These are phyloP conservation scores for Fagus sylvatica DNA, from an alignment of 306 rosid species.

Conservation along the genomic window DNA sequence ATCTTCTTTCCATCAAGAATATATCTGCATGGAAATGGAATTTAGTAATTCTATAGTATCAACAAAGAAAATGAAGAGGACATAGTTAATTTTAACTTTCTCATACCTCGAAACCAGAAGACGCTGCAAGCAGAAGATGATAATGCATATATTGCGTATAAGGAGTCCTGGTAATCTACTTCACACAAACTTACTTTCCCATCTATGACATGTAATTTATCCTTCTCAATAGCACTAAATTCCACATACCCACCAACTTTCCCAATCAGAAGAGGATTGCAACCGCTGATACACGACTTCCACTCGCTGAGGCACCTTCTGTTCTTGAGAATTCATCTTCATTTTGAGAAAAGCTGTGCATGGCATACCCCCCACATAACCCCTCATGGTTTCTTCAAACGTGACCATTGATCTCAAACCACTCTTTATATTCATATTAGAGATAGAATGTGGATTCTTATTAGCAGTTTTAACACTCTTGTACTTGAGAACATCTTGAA, in stretches of 20 bases:
- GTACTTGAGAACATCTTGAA: slow-evolving; percentile 27
- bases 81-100: slow-evolving; percentile 1
- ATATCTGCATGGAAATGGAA: slow-evolving; percentile 30
- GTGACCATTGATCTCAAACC: slow-evolving; percentile 13
- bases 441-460: slow-evolving; percentile 1
- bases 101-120: slow-evolving; percentile 34
- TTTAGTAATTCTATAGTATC: neutral
- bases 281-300: slow-evolving; percentile 18
- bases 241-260: slow-evolving; percentile 38
- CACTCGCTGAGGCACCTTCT: neutral
- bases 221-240: slow-evolving; percentile 34
- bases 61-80: slow-evolving; percentile 1
- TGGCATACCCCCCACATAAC: slow-evolving; percentile 38
- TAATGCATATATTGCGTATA: slow-evolving; percentile 41
- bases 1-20: slow-evolving; percentile 37
- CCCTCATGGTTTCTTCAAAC: slow-evolving; percentile 33
- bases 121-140: slow-evolving; percentile 35
- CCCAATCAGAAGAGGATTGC: slow-evolving; percentile 30
- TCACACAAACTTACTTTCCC: slow-evolving; percentile 34
- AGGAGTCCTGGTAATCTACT: slow-evolving; percentile 33
- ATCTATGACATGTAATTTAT: slow-evolving; percentile 19
- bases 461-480: slow-evolving; percentile 7
- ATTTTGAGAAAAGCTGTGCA: slow-evolving; percentile 26
- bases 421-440: neutral
- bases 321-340: slow-evolving; percentile 30